phyloP scores from a whole-genome alignment of 768 basidiomycete species.

The Multifurca ochricompacta region DNA sequence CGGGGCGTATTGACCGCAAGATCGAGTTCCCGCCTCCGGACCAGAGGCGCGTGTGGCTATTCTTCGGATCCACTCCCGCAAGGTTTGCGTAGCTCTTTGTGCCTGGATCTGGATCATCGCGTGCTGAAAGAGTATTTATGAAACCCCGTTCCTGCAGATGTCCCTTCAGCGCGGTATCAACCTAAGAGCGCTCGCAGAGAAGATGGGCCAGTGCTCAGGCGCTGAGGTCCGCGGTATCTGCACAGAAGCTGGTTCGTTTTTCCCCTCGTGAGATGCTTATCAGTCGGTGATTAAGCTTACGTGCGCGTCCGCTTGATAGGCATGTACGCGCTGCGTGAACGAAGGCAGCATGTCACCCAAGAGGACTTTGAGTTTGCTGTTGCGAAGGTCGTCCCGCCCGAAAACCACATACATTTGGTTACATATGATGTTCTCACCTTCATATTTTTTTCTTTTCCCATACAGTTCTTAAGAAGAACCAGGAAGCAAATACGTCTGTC shows the following conservation, averaged over 20 bases:
- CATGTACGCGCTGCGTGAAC: conserved; percentile 95
- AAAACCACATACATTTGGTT: conserved; percentile 9
- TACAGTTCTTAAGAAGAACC: conserved; percentile 87
- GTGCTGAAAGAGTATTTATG: neutral
- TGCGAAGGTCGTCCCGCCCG: conserved; percentile 56
- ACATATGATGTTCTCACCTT: neutral
- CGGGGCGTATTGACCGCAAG: conserved; percentile 93
- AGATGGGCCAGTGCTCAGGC: conserved; percentile 99
- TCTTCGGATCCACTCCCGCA: conserved; percentile 91
- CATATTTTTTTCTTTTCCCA: neutral
- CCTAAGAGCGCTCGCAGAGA: conserved; percentile 90
- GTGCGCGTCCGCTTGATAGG: conserved; percentile 35
- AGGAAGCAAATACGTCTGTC: conserved; percentile 88
- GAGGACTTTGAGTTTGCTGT: conserved; percentile 99
- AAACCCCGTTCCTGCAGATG: conserved; percentile 50
- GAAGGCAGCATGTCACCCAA: conserved; percentile 94
- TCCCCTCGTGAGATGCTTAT: neutral
- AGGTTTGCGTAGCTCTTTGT: conserved; percentile 49
- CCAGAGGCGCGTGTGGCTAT: conserved; percentile 97
- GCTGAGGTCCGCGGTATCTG: conserved; percentile 97
- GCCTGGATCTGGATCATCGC: neutral
- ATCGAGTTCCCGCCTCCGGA: conserved; percentile 97
- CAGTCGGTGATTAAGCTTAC: neutral
- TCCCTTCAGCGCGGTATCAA: conserved; percentile 96
- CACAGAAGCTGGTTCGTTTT: conserved; percentile 78